Evolutionary conservation across 805 yeast genomes (phyloP), one percentile per base, ranked within the genome.

Genomic region (Candida chilensis): DNA sequence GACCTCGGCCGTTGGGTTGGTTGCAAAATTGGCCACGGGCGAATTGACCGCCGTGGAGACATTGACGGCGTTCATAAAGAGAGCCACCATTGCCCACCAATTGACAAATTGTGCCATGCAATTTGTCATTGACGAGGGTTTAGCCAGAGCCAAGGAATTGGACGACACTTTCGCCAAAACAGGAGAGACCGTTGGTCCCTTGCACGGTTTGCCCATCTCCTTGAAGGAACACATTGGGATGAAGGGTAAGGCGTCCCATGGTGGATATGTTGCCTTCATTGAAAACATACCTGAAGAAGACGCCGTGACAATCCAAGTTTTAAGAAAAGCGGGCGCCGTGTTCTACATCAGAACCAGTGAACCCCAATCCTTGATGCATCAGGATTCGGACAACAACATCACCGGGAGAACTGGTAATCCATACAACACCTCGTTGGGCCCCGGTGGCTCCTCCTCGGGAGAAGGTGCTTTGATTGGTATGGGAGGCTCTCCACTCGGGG

Each of bases 361-460:
- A 42, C 69, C 69, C 3, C 69, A 62, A 38, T 55, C 65, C 5
- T 46, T 62, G 39, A 62, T 62, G 69, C 69, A 62, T 36, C 53
- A 61, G 40, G 62, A 57, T 38, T 54, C 62, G 7, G 47, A 51
- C 37, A 62, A 62, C 37, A 50, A 50, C 37, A 31, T 49, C 29
- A 41, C 40, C 27, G 55, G 55, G 17, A 34, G 33, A 22, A 38
- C 60, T n/a, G 43, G 47, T 33, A 55, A 57, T 35, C 69, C 69
- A 4, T 49, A 37, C 44, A 60, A 62, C 41, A 37, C 57, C 38
- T 36, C 38, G 7, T 44, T 50, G 36, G 35, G 55, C 62, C 37
- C 52, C 5, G 61, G 60, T n/a, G 60, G 60, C 2, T 49, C 55
- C 16, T 49, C 57, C 6, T 54, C 56, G 0, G 60, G 60, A 8